Base-by-base conservation (phyloP, 1,284 basidiomycete species). In the Neotropicomus parvogracilis region DNA sequence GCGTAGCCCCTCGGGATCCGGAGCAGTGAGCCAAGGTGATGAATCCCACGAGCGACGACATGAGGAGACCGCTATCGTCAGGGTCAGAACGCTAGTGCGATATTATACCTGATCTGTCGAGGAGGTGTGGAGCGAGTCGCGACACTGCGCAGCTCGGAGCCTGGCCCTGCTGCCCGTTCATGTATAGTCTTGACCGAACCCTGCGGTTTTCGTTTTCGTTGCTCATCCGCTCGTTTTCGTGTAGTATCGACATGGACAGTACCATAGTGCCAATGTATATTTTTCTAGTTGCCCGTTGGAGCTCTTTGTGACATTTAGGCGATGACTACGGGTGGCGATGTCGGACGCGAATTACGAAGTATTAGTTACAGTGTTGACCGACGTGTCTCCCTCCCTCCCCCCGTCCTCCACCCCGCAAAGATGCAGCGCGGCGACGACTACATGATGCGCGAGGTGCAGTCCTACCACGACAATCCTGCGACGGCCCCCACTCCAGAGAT, bases 341-440 rank as follows among this genome's bases (percentile, higher is more conserved):
- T 45, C 38, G 35, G 28, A 28, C 28, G 45, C 41, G 41, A 54
- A 44, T 34, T 53, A 40, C n/a, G n/a, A n/a, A n/a, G n/a, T n/a
- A n/a, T n/a, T n/a, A n/a, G n/a, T n/a, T n/a, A n/a, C n/a, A n/a
- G n/a, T n/a, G n/a, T 17, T 36, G 16, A 21, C 34, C 11, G 8
- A 10, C 31, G 2, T 37, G 5, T 26, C 21, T 12, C 16, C 24
- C 13, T 16, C 9, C 19, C 13, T 8, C 19, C 13, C 10, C 31
- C 34, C 40, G 6, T 16, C 40, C 16, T 20, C 19, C 17, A 10
- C 12, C 28, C 11, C 3, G 13, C 19, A 10, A 35, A 26, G 2
- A 64, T 66, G 65, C 59, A 66, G 42, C 63, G 37, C 10, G 35
- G 50, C n/a, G 45, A 59, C 35, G 56, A 60, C 33, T 66, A 67